Evolutionary conservation across 2,329 filamentous ascomycete genomes (phyloP).

Genomic region (Ramularia endophylla): DNA sequence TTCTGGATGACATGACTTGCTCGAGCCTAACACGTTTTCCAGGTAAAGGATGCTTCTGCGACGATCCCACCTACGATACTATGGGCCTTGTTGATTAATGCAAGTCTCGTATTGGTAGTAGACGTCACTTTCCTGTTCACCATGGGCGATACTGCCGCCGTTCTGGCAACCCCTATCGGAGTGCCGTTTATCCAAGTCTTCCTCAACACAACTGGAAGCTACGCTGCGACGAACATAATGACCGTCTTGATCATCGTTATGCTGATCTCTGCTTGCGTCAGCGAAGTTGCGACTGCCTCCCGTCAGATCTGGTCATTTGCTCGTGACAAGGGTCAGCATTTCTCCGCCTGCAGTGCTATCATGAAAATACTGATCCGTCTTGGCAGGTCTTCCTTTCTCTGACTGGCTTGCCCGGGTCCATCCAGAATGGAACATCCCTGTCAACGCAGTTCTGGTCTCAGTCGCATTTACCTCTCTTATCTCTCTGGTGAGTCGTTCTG

Average conservation of each 20-base stretch:
- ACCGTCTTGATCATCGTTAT: slow-evolving; percentile 29
- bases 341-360: too few relatives aligned
- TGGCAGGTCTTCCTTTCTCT: too few relatives aligned
- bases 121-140: slow-evolving; percentile 30
- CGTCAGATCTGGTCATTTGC: slow-evolving; percentile 30
- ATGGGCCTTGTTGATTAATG: slow-evolving; percentile 6
- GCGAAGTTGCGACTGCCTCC: slow-evolving; percentile 32
- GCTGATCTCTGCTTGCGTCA: slow-evolving; percentile 27
- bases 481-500: too few relatives aligned
- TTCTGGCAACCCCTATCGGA: slow-evolving; percentile 14
- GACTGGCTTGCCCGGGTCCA: too few relatives aligned
- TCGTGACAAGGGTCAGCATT: slow-evolving; percentile 33
- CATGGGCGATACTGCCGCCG: too few relatives aligned
- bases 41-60: slow-evolving; percentile 5
- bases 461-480: too few relatives aligned
- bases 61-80: slow-evolving; percentile 9
- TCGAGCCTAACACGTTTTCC: too few relatives aligned
- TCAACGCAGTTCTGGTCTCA: too few relatives aligned
- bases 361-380: too few relatives aligned
- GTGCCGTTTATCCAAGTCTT: slow-evolving; percentile 32
- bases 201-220: slow-evolving; percentile 27
- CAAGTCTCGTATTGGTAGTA: slow-evolving; percentile 9
- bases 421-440: too few relatives aligned
- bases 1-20: too few relatives aligned
- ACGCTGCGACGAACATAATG: slow-evolving; percentile 27